Conservation (phyloP, 2,329 filamentous ascomycete species). For the Didymosphaeria variabile region DNA sequence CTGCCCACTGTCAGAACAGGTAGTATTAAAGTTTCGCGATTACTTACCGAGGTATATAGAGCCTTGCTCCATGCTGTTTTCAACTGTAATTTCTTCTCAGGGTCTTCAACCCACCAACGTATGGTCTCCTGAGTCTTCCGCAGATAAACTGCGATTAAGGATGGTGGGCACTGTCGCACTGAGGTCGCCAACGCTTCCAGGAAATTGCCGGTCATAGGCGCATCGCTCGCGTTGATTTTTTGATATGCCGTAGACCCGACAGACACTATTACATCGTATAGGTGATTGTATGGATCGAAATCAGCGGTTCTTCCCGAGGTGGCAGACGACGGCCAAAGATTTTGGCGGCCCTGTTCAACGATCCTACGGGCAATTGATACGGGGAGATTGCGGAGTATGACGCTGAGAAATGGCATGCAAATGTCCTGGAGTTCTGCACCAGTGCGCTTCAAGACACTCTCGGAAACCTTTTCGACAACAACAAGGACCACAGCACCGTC, state of each 20-base stretch:
- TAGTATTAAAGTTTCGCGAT: too few relatives aligned
- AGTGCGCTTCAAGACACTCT: constrained; percentile 31
- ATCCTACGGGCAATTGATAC: constrained; percentile 54
- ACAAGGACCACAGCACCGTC: constrained; percentile 72
- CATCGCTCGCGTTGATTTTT: constrained; percentile 50
- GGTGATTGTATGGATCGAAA: constrained; percentile 69
- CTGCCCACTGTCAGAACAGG: constrained; percentile 35
- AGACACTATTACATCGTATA: constrained; percentile 69
- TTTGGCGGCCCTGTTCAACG: constrained; percentile 70
- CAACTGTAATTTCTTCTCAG: constrained; percentile 41
- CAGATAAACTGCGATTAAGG: constrained; percentile 66
- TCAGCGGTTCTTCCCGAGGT: constrained; percentile 44
- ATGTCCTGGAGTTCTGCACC: constrained; percentile 30
- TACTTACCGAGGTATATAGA: constrained; percentile 39
- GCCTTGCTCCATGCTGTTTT: constrained; percentile 29
- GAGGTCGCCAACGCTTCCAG: constrained; percentile 62
- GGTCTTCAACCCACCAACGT: constrained; percentile 70
- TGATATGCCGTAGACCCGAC: constrained; percentile 66
- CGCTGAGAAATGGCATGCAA: constrained; percentile 41
- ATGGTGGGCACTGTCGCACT: constrained; percentile 49
- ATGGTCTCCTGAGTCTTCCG: constrained; percentile 70
- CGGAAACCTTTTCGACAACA: constrained; percentile 76
- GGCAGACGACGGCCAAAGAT: constrained; percentile 69
- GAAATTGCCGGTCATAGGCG: constrained; percentile 56
- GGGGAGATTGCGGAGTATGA: constrained; percentile 48